These are phyloP conservation scores for Trapa incisa DNA, from an alignment of 345 rosid genomes.

Conservation along the genomic window DNA sequence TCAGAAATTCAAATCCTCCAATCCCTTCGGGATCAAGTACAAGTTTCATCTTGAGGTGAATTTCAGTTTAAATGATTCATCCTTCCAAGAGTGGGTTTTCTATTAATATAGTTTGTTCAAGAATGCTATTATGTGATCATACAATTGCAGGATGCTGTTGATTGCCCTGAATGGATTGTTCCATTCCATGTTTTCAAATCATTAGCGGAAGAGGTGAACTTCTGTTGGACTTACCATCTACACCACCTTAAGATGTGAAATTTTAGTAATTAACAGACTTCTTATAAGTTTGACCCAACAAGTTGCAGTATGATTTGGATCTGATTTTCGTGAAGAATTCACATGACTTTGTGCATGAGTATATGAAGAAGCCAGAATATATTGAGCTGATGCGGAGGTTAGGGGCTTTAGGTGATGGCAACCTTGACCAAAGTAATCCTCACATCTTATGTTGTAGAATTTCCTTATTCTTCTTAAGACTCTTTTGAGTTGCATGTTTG, in stretches of 20 bases:
- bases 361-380: constrained; percentile 60
- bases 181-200: constrained; percentile 80
- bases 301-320: constrained; percentile 72
- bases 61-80: neutral
- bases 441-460: neutral
- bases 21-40: constrained; percentile 77
- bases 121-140: neutral
- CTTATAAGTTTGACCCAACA: neutral
- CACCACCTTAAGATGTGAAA: neutral
- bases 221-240: neutral
- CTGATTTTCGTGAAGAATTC: constrained; percentile 84
- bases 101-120: neutral
- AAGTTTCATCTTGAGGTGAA: constrained; percentile 83
- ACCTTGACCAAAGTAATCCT: constrained; percentile 71
- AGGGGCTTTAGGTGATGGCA: constrained; percentile 94
- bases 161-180: constrained; percentile 97
- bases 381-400: constrained; percentile 81
- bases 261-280: neutral
- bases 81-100: neutral
- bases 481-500: neutral
- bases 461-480: neutral
- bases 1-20: constrained; percentile 76
- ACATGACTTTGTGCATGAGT: constrained; percentile 80
- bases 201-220: constrained; percentile 79
- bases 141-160: constrained; percentile 82